Percentiles rank a stretch among this genome's conserved stretches.
phyloP scores from a whole-genome alignment of 352 stramenopile species.

The Pythium oligandrum region DNA sequence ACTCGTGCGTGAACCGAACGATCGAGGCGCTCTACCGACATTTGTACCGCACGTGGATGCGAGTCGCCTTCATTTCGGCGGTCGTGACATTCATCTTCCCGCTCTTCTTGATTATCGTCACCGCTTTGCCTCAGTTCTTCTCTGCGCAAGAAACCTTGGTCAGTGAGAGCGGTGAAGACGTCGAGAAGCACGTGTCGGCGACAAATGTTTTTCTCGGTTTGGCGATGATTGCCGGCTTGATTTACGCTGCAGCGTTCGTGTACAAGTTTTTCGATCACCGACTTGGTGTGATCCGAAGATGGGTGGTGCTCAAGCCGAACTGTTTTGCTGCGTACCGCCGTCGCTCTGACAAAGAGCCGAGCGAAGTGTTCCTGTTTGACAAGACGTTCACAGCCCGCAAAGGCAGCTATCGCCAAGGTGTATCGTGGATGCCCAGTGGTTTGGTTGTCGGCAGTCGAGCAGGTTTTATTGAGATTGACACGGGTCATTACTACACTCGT shows the following conservation, averaged over 20 bases:
- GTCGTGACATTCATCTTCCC: constrained; percentile 83
- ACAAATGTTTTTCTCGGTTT: constrained; percentile 54
- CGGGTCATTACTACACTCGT: constrained; percentile 82
- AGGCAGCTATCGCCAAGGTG: constrained; percentile 76
- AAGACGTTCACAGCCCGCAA: constrained; percentile 75
- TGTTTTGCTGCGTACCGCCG: constrained; percentile 80
- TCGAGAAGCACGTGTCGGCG: constrained; percentile 46
- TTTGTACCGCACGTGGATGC: constrained; percentile 84
- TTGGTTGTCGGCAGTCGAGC: constrained; percentile 75
- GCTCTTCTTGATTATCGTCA: constrained; percentile 65
- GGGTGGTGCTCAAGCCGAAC: constrained; percentile 83
- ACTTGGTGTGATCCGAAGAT: constrained; percentile 79
- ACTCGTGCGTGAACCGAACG: constrained; percentile 80
- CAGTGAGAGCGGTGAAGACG: constrained; percentile 27
- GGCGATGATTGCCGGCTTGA: constrained; percentile 37
- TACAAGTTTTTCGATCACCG: constrained; percentile 88
- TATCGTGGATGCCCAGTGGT: constrained; percentile 86
- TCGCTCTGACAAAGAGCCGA: constrained; percentile 70
- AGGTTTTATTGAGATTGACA: constrained; percentile 83
- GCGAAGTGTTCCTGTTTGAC: constrained; percentile 85
- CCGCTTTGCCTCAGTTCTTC: constrained; percentile 65
- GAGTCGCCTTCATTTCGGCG: constrained; percentile 74
- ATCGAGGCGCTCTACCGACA: constrained; percentile 81
- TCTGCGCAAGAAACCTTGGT: constrained; percentile 56
- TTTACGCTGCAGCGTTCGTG: constrained; percentile 72